Evolutionary conservation across 331 rosid genomes (phyloP).

Genomic region (Cydonia oblonga): DNA sequence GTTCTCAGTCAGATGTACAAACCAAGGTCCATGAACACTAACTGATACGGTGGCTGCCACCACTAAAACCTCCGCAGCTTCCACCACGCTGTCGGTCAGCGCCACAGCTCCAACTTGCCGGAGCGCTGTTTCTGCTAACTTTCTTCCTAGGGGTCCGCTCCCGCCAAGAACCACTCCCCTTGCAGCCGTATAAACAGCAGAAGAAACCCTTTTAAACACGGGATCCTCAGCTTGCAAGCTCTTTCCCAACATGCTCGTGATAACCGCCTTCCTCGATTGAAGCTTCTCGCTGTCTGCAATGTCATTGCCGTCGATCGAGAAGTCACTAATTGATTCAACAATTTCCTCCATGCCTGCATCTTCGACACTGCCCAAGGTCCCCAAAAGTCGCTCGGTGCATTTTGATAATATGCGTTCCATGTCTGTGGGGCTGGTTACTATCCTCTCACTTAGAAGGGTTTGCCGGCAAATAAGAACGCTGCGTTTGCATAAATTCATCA

Average conservation of each 20-base stretch:
- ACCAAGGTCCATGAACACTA: slow-evolving; percentile 76
- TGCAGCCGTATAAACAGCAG: slow-evolving; percentile 47
- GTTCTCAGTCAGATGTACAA: slow-evolving; percentile 29
- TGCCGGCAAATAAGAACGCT: slow-evolving; percentile 83
- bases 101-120: slow-evolving; percentile 61
- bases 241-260: slow-evolving; percentile 63
- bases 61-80: slow-evolving; percentile 74
- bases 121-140: slow-evolving; percentile 56
- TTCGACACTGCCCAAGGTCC: slow-evolving; percentile 38
- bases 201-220: slow-evolving; percentile 68
- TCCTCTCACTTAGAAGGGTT: slow-evolving; percentile 54
- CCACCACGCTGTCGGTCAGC: slow-evolving; percentile 47
- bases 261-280: slow-evolving; percentile 41
- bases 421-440: slow-evolving; percentile 30
- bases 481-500: slow-evolving; percentile 17
- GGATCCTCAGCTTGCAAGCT: slow-evolving; percentile 83
- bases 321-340: slow-evolving; percentile 43
- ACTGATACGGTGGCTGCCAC: slow-evolving; percentile 65
- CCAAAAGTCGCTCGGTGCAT: slow-evolving; percentile 37
- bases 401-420: slow-evolving; percentile 34
- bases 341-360: slow-evolving; percentile 60
- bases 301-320: slow-evolving; percentile 18
- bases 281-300: slow-evolving; percentile 26
- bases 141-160: slow-evolving; percentile 49
- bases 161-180: slow-evolving; percentile 76